Percentiles rank a stretch among this genome's conserved stretches.
phyloP scores from a whole-genome alignment of 2,329 filamentous ascomycete species.

The Phyllosticta citriasiana region DNA sequence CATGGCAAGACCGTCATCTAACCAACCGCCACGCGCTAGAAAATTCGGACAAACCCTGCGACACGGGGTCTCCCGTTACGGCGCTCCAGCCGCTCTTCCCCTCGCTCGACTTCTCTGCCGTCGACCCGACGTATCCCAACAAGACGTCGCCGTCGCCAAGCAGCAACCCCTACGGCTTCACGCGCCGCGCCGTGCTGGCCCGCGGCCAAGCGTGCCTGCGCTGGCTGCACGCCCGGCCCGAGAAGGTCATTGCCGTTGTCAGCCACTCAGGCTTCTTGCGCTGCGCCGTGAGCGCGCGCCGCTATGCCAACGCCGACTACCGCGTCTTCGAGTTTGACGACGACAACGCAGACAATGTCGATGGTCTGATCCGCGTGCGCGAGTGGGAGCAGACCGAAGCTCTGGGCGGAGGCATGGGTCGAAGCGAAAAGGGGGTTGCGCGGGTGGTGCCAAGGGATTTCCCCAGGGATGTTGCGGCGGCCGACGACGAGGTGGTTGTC shows the following conservation, averaged over 20 bases:
- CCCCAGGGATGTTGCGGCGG: constrained; percentile 12
- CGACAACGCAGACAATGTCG: constrained; percentile 32
- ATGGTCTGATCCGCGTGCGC: constrained; percentile 24
- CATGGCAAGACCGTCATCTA: not conserved
- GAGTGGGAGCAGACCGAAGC: constrained; percentile 42
- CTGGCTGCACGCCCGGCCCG: constrained; percentile 43
- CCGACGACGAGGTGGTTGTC: not conserved
- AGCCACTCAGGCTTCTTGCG: constrained; percentile 56
- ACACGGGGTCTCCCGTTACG: constrained; percentile 45
- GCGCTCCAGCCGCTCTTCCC: constrained; percentile 43
- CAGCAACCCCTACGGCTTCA: constrained; percentile 44
- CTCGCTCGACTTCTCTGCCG: constrained; percentile 43
- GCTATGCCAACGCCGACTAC: constrained; percentile 52
- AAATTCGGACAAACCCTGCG: constrained; percentile 45
- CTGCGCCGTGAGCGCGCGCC: constrained; percentile 42
- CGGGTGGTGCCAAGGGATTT: constrained; percentile 16
- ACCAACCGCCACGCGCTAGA: constrained; percentile 20
- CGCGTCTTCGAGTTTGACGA: constrained; percentile 49
- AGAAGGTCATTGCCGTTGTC: constrained; percentile 55
- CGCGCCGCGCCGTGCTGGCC: constrained; percentile 41
- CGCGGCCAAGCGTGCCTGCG: constrained; percentile 45
- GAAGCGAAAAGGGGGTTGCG: constrained; percentile 31
- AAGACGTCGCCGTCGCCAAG: constrained; percentile 38
- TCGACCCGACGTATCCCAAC: constrained; percentile 49
- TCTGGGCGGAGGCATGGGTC: constrained; percentile 41